Evolutionary conservation across 441 rosid species (phyloP).

Genomic region (Populus hybrid): DNA sequence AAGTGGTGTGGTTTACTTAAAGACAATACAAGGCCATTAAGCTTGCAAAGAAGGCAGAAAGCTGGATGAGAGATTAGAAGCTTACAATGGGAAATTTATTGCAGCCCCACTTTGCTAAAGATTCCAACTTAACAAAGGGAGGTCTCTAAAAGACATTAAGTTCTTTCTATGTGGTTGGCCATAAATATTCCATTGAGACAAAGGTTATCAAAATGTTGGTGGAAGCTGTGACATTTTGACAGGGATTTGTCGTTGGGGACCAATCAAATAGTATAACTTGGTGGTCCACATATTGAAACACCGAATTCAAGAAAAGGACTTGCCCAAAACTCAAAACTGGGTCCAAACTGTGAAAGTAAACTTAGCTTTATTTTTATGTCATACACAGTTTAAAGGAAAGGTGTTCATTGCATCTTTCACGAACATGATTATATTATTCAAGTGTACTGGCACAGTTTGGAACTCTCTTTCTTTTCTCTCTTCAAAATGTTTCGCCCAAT

Average conservation of each 20-base stretch:
- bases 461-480: conserved; percentile 3
- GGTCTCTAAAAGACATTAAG: conserved; percentile 26
- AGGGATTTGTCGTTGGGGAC: conserved; percentile 46
- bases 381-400: conserved; percentile 14
- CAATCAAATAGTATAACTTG: conserved; percentile 29
- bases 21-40: conserved; percentile 17
- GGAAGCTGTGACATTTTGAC: conserved; percentile 54
- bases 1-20: conserved; percentile 18
- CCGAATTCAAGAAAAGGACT: conserved; percentile 28
- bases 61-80: conserved; percentile 16
- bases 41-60: conserved; percentile 22
- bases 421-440: not conserved
- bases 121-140: conserved; percentile 36
- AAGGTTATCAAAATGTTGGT: conserved; percentile 51
- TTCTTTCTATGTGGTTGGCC: conserved; percentile 50
- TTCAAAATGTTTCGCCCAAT: not conserved
- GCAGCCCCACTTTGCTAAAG: conserved; percentile 35
- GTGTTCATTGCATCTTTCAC: conserved; percentile 7
- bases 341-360: conserved; percentile 24
- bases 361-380: conserved; percentile 15
- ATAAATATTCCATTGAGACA: conserved; percentile 52
- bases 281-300: conserved; percentile 37
- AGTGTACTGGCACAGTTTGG: not conserved
- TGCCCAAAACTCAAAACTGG: conserved; percentile 17
- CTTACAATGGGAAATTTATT: conserved; percentile 15